phyloP scores from a whole-genome alignment of 495 filamentous ascomycete species.

The Penicillium odoratum region DNA sequence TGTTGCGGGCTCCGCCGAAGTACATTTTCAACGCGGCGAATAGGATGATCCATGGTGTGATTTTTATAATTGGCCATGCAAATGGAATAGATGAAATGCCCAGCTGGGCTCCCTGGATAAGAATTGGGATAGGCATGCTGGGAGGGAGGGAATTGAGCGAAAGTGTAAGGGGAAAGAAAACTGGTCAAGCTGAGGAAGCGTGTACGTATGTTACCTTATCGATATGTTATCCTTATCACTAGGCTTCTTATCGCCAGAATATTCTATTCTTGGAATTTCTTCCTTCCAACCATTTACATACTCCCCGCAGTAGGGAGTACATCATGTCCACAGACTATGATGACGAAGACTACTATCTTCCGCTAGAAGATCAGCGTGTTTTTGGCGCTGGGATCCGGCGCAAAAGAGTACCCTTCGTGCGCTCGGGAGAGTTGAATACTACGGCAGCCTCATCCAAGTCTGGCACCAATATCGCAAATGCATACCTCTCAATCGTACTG shows the following conservation, averaged over 20 bases:
- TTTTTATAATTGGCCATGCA: conserved; percentile 59
- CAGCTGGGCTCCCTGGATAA: conserved; percentile 59
- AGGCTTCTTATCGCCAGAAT: conserved; percentile 16
- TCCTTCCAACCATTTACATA: neutral
- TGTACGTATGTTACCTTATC: conserved; percentile 22
- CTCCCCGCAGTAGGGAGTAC: conserved; percentile 4
- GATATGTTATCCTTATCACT: conserved; percentile 14
- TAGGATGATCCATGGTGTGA: conserved; percentile 55
- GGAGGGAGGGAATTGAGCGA: conserved; percentile 5
- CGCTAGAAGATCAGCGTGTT: conserved; percentile 69
- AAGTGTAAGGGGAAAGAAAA: conserved; percentile 12
- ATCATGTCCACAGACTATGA: conserved; percentile 29
- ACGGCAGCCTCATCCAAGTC: conserved; percentile 34
- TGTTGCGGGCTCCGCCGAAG: conserved; percentile 71
- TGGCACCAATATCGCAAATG: conserved; percentile 56
- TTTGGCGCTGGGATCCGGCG: conserved; percentile 78
- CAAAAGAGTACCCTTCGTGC: conserved; percentile 79
- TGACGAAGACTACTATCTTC: conserved; percentile 63
- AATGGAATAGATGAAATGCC: conserved; percentile 69
- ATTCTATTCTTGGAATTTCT: conserved; percentile 6
- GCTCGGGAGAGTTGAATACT: conserved; percentile 56
- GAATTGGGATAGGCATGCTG: conserved; percentile 77
- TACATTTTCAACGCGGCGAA: conserved; percentile 73
- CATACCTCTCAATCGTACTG: conserved; percentile 73
- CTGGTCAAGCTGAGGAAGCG: conserved; percentile 18